Conservation (phyloP, 768 basidiomycete genomes). For the Rhodotorula sphaerocarpa region DNA sequence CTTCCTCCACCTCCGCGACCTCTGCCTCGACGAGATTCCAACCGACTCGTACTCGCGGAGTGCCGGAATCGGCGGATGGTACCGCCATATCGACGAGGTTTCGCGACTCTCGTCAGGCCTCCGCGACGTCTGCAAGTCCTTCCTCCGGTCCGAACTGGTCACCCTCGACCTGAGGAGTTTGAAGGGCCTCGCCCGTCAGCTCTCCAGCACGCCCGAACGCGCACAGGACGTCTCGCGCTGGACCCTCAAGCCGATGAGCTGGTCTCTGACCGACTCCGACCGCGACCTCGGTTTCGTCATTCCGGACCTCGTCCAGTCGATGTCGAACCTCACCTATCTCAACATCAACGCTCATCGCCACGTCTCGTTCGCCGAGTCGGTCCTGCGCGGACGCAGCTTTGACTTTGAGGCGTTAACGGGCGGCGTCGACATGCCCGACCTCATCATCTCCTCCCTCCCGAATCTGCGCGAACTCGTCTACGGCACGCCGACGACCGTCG, state of each 20-base stretch:
- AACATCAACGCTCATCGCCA: not conserved
- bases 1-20: not conserved
- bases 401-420: slow-evolving; percentile 5
- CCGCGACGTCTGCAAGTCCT: not conserved
- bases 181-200: not conserved
- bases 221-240: not conserved
- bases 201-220: not conserved
- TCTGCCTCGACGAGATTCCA: not conserved
- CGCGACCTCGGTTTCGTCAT: slow-evolving; percentile 16
- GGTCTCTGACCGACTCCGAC: not conserved
- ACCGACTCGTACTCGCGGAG: not conserved
- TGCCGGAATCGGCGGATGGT: not conserved
- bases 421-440: slow-evolving; percentile 4
- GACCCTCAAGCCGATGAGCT: not conserved
- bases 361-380: too few species aligned
- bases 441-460: not conserved
- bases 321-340: not conserved
- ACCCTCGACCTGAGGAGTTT: slow-evolving; percentile 1
- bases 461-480: slow-evolving; percentile 9
- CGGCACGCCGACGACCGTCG: slow-evolving; percentile 4
- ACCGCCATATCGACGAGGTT: not conserved
- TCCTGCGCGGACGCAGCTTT: not conserved
- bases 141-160: slow-evolving; percentile 1
- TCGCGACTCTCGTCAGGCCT: not conserved
- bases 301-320: slow-evolving; percentile 1